Evolutionary conservation across 1,139 yeast genomes (phyloP).

Genomic region (Diutina sp.): DNA sequence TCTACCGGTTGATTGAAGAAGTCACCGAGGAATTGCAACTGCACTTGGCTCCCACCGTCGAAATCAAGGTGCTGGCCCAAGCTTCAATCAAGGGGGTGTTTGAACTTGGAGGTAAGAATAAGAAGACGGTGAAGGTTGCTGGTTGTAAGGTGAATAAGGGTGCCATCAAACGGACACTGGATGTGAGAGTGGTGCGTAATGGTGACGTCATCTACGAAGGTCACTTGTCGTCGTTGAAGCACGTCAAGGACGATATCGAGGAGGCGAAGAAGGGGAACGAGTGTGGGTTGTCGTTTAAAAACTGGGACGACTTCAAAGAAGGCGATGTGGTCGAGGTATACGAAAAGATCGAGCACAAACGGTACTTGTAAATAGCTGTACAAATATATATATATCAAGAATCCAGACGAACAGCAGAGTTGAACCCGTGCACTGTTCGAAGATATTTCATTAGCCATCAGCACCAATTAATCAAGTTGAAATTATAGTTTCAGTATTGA

Average conservation of each 20-base stretch:
- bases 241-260: constrained; percentile 65
- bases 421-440: no score
- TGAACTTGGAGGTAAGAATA: constrained; percentile 38
- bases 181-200: constrained; percentile 52
- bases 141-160: constrained; percentile 85
- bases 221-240: constrained; percentile 59
- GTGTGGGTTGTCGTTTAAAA: constrained; percentile 72
- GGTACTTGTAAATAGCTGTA: constrained; percentile 10
- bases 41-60: constrained; percentile 54
- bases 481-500: no score
- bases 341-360: constrained; percentile 51
- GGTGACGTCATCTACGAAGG: constrained; percentile 53
- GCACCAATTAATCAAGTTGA: no score
- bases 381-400: no score
- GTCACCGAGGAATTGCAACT: constrained; percentile 56
- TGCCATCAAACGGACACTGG: constrained; percentile 41
- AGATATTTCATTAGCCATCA: no score
- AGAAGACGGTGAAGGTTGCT: constrained; percentile 49
- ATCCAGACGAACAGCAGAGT: no score
- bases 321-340: constrained; percentile 71
- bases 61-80: constrained; percentile 56
- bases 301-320: constrained; percentile 56
- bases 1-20: constrained; percentile 78
- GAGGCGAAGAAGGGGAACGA: constrained; percentile 81
- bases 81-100: constrained; percentile 64